Conservation (phyloP, 2,329 filamentous ascomycete species). For the Pseudogymnoascus sp. region DNA sequence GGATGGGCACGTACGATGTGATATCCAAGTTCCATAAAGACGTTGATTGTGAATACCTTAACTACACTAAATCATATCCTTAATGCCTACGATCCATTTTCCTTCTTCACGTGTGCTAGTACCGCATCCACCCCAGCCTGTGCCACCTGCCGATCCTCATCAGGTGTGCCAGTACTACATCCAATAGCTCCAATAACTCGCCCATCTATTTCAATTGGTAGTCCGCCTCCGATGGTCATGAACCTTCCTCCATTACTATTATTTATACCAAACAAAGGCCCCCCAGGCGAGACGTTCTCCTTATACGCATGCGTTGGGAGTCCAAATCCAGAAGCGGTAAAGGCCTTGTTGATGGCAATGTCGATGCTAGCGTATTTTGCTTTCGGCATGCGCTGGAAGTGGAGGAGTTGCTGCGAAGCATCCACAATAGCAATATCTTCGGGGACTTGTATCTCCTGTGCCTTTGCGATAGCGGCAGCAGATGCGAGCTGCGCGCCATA, state of each 20-base stretch:
- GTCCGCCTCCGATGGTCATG: conserved; percentile 47
- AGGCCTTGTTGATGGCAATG: conserved; percentile 40
- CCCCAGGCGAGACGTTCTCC: conserved; percentile 48
- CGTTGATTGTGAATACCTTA: neutral
- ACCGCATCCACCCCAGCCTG: conserved; percentile 46
- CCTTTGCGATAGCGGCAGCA: conserved; percentile 23
- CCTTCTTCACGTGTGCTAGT: neutral
- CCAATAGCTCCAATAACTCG: conserved; percentile 48
- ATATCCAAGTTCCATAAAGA: neutral
- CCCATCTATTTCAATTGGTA: conserved; percentile 44
- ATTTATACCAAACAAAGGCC: conserved; percentile 45
- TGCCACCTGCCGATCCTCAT: conserved; percentile 49
- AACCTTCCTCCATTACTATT: conserved; percentile 49
- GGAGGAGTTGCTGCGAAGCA: conserved; percentile 24
- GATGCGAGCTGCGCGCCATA: conserved; percentile 25
- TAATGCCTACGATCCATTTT: neutral
- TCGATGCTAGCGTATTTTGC: conserved; percentile 24
- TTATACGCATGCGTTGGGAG: conserved; percentile 47
- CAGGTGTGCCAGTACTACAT: conserved; percentile 48
- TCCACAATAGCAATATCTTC: conserved; percentile 30
- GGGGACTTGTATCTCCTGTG: conserved; percentile 21
- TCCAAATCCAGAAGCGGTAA: conserved; percentile 50
- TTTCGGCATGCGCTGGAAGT: conserved; percentile 24
- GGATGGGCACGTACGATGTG: neutral
- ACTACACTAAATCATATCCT: neutral